Evolutionary conservation across 164 flowering plant genomes (phyloP), one percentile per base, ranked within the genome.

Genomic region (Vitis rotundifolia): DNA sequence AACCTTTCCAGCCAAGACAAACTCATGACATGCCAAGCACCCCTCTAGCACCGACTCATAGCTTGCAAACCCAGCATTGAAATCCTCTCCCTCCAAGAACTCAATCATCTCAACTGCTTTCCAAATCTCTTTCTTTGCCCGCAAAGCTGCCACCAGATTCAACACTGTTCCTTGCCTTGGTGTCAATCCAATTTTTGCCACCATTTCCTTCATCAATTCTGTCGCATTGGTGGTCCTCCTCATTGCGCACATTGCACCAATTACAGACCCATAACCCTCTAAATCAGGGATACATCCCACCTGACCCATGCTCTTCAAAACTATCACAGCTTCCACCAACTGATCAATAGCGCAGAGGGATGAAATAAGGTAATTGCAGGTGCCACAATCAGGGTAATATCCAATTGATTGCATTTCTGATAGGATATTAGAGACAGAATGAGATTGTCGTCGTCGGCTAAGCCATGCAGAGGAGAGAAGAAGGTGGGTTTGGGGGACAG

Each of bases 391-490:
- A 1, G 85, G 90, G 47, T 60, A 51, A 68, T 91, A 91, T 37
- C 95, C 93, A 58, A 88, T 85, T 0, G 80, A 64, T 10, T 82
- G 62, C 94, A 89, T 85, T 67, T 80, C 89, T 7, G 71, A n/a
- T 13, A 91, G 76, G 13, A 87, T 73, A 10, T 51, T 66, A 14
- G 80, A 15, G 8, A 83, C 86, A 19, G 88, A 67, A n/a, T 67
- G 56, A 63, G 73, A 44, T 49, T 75, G 57, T 37, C 61, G 28
- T 6, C 82, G 76, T 8, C 72, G 69, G 5, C 71, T 28, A 28
- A 89, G 57, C 97, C 95, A 91, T 9, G 91, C 85, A 11, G 77
- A 68, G 19, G 98, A 89, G 26, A 91, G 88, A 16, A 84, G 76
- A 55, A 89, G 81, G 49, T 74, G 86, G 44, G 87, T 86, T 67